Evolutionary conservation across 2,329 filamentous ascomycete genomes (phyloP), one percentile per base, ranked within the genome.

Genomic region (Grosmannia serpens): DNA sequence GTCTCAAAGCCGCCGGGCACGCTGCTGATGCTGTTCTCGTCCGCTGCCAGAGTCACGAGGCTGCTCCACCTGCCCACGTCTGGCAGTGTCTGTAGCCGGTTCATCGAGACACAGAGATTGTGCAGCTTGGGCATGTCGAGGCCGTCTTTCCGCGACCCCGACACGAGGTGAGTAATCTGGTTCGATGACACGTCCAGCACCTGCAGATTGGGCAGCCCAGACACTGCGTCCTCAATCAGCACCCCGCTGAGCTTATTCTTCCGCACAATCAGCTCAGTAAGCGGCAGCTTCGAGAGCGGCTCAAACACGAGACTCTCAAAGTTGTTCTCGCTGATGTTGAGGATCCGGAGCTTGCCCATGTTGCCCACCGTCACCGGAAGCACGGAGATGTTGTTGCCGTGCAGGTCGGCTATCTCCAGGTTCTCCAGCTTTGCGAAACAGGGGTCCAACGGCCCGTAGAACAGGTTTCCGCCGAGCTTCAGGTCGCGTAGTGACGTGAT

Each of bases 271-370:
- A 97, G 73, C 63, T 96, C 89, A 0, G 81, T 82, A 47, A 96
- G 70, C 0, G 89, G 85, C 54, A 95, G 70, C 15, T 77, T 77
- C 15, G 81, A 79, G 33, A 97, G 75, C 4, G 78, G 75, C 8
- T 86, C 81, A 66, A 92, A 88, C 0, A 88, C 87, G 15, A 96
- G 69, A 2, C 78, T 77, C 54, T 81, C 82, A 31, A 99, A 78
- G 57, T 81, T 79, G 65, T 99, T 99, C 63, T 90, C 83, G 59
- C 86, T 84, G 26, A 96, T 69, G 67, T 96, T 92, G 55, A 97
- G 74, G 11, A 88, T 80, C 29, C 88, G 85, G 33, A 99, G 78
- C 27, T 80, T 81, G 3, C 75, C 74, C 62, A 97, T 79, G 31
- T 82, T 80, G n/a, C 79, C 78, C 2, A 96, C 68, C 15, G 81